phyloP scores from a whole-genome alignment of 1,284 basidiomycete genomes.

The Sanghuangporus weigelae region DNA sequence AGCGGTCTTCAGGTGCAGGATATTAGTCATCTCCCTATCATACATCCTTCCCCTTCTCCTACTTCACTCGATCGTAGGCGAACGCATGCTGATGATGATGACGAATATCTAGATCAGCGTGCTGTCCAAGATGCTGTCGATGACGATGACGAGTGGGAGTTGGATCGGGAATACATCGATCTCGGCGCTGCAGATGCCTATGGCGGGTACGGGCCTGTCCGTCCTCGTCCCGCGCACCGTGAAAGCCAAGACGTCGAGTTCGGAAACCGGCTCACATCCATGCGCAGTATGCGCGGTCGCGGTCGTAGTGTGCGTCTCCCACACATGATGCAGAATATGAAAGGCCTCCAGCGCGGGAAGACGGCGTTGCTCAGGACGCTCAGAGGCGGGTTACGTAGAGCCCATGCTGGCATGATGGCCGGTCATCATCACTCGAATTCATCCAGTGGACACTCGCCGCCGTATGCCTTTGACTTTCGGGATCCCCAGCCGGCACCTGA shows the following conservation, averaged over 20 bases:
- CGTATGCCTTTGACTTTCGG: slow-evolving; percentile 1
- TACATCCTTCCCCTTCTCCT: not conserved
- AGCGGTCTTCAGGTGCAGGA: not conserved
- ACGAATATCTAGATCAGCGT: not conserved
- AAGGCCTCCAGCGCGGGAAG: slow-evolving; percentile 4
- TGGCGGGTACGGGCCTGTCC: not conserved
- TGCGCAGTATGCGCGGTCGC: not conserved
- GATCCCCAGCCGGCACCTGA: slow-evolving; percentile 2
- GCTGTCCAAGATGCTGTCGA: not conserved
- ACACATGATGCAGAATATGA: not conserved
- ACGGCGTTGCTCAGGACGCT: slow-evolving; percentile 1
- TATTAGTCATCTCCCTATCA: not conserved
- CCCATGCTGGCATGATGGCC: not conserved
- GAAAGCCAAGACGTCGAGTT: slow-evolving; percentile 12
- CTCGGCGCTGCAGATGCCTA: not conserved
- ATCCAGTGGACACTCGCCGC: not conserved
- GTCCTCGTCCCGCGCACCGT: not conserved
- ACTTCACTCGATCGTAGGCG: not conserved
- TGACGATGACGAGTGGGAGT: slow-evolving; percentile 6
- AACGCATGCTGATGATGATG: not conserved
- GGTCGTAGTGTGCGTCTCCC: not conserved
- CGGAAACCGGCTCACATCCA: not conserved
- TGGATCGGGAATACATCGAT: not conserved
- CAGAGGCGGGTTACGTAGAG: not conserved
- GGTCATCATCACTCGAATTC: not conserved